Evolutionary conservation across 208 protist genomes (phyloP), one percentile per base, ranked within the genome.

Genomic region (Tritrichomonas foetus): DNA sequence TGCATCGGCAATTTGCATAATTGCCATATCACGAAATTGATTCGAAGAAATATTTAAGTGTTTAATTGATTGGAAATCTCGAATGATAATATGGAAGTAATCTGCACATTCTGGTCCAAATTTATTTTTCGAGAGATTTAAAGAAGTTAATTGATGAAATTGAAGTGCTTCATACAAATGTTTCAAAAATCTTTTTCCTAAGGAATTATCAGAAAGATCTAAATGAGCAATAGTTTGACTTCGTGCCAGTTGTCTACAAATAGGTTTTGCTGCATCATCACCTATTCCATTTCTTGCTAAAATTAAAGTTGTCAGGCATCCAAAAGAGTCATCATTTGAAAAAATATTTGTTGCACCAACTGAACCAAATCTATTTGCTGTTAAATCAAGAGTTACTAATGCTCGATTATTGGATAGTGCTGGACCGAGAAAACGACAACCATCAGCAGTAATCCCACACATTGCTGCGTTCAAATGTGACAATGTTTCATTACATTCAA

Each of bases 371-470:
- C 47, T 25, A 89, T 89, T 89, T 22, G 78, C 33, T 57, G 78
- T 47, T n/a, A 89, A 39, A 89, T 89, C 78, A 8, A 89, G 8
- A 89, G 33, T 13, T 2, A 39, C 39, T 2, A 89, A 39, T 39
- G 78, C 53, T 30, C 0, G 33, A 50, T 89, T 89, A 0, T 57
- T 57, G 53, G 78, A 5, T 2, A 89, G 27, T n/a, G 78, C 78
- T 39, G 33, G 41, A 0, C 78, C 78, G 5, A 89, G 33, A 61
- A 44, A 39, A 39, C 41, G 3, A 39, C 78, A 89, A 22, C 78
- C 78, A 33, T 89, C 78, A 39, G 78, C 78, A 36, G 78, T 89
- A 57, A 89, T 30, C 14, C 78, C 78, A 57, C 78, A 89, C 47
- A 89, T 61, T 57, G 78, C 13, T 27, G 44, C 30, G 22, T 89